These are phyloP conservation scores for Alternaria sp. DNA, from an alignment of 2,329 filamentous ascomycete species.

Conservation along the genomic window DNA sequence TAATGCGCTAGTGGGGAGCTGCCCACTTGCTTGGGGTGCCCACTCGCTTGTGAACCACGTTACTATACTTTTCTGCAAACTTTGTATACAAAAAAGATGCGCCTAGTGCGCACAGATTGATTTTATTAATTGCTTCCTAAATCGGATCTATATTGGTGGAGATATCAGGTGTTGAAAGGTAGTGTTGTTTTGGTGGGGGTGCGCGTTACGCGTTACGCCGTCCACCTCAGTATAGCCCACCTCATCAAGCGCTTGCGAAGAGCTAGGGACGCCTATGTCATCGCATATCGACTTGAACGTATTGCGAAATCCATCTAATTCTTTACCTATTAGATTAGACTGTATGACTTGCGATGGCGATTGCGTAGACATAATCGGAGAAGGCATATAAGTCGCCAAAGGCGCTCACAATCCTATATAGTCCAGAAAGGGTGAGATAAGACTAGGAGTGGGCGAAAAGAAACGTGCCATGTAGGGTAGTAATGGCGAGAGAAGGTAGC, in stretches of 20 bases:
- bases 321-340: constrained; percentile 21
- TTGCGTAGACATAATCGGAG: constrained; percentile 13
- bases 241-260: not conserved
- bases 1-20: too few relatives aligned
- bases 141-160: too few relatives aligned
- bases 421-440: not conserved
- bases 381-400: not conserved
- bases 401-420: not conserved
- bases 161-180: too few relatives aligned
- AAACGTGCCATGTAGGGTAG: not conserved
- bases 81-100: too few relatives aligned
- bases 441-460: not conserved
- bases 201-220: too few relatives aligned
- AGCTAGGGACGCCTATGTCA: not conserved
- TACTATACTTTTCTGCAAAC: too few relatives aligned
- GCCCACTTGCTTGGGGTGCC: too few relatives aligned
- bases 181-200: too few relatives aligned
- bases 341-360: constrained; percentile 15
- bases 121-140: too few relatives aligned
- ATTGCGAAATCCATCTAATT: constrained; percentile 19
- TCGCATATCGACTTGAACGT: constrained; percentile 10
- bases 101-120: too few relatives aligned
- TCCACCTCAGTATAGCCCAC: too few relatives aligned
- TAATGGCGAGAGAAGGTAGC: not conserved
- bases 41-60: too few relatives aligned